Percentiles rank a stretch among this genome's conserved stretches.
Conservation (phyloP, 352 stramenopile species). For the Pythium insidiosum region DNA sequence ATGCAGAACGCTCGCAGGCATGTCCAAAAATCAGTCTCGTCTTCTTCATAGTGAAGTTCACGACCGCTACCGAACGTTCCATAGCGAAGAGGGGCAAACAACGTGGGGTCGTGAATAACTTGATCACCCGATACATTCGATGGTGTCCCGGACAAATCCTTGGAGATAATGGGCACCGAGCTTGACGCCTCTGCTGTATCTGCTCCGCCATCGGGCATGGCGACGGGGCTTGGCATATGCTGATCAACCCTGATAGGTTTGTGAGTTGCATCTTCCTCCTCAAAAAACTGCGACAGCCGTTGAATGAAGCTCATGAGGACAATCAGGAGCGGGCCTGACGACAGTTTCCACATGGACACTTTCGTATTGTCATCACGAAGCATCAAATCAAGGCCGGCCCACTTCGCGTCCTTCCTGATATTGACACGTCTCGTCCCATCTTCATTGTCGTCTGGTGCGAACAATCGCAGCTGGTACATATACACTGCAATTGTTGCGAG, state of each 20-base stretch:
- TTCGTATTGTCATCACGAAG: conserved; percentile 18
- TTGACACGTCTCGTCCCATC: conserved; percentile 5
- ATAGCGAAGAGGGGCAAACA: too few species aligned
- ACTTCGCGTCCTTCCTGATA: conserved; percentile 8
- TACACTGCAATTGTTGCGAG: conserved; percentile 54
- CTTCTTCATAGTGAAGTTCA: conserved; percentile 18
- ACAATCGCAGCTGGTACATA: conserved; percentile 34
- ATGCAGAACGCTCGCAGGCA: conserved; percentile 56
- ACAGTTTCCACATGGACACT: conserved; percentile 49
- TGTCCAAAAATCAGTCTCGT: conserved; percentile 47
- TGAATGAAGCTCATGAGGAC: conserved; percentile 73
- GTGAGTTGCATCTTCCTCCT: too few species aligned
- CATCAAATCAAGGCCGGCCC: conserved; percentile 37
- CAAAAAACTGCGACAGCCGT: conserved; percentile 57
- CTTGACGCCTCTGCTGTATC: too few species aligned
- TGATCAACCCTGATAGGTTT: too few species aligned
- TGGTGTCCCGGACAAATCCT: too few species aligned
- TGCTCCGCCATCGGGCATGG: too few species aligned
- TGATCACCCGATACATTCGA: too few species aligned
- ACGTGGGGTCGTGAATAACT: too few species aligned
- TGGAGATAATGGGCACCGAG: too few species aligned
- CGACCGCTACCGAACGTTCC: too few species aligned
- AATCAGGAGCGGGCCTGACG: conserved; percentile 49
- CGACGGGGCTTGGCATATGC: too few species aligned
- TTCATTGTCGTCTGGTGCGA: conserved; percentile 7